Evolutionary conservation across 345 rosid genomes (phyloP).

Genomic region (Laguncularia racemosa): DNA sequence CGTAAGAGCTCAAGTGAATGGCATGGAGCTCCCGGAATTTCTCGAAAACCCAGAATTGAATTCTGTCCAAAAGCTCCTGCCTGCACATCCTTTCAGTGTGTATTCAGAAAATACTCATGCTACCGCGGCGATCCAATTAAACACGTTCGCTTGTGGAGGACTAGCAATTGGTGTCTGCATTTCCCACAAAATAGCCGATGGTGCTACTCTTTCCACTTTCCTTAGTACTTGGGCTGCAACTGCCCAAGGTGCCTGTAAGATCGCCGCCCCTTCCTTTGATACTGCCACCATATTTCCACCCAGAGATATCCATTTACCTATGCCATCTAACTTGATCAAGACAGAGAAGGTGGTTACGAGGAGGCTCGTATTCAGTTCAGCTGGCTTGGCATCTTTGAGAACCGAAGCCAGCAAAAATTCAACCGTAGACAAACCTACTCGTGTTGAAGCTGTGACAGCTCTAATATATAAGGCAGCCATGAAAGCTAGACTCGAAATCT

Average conservation of each 20-base stretch:
- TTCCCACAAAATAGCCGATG: constrained; percentile 17
- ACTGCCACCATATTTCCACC: neutral
- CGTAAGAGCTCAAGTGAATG: constrained; percentile 24
- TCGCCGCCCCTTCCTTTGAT: too few relatives aligned
- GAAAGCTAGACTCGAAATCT: neutral
- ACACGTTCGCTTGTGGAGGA: constrained; percentile 10
- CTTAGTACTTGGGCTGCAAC: constrained; percentile 9
- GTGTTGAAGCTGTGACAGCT: constrained; percentile 21
- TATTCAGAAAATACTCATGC: neutral
- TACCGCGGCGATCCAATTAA: constrained; percentile 8
- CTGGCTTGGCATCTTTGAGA: constrained; percentile 6
- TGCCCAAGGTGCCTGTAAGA: neutral
- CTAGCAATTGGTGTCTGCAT: constrained; percentile 12
- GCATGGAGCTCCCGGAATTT: constrained; percentile 17
- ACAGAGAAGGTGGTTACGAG: constrained; percentile 17
- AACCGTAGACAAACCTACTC: constrained; percentile 3
- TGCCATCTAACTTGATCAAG: neutral
- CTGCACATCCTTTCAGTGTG: constrained; percentile 14
- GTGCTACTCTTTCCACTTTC: neutral
- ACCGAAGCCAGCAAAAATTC: neutral
- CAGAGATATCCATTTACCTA: neutral
- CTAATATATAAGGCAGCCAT: constrained; percentile 18
- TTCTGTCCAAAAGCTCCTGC: constrained; percentile 20
- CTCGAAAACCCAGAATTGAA: constrained; percentile 16
- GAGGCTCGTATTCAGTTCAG: constrained; percentile 17